Percentiles rank a stretch among this genome's conserved stretches.
Conservation (phyloP, 1,284 basidiomycete species). For the Cystobasidiaceae sp. region DNA sequence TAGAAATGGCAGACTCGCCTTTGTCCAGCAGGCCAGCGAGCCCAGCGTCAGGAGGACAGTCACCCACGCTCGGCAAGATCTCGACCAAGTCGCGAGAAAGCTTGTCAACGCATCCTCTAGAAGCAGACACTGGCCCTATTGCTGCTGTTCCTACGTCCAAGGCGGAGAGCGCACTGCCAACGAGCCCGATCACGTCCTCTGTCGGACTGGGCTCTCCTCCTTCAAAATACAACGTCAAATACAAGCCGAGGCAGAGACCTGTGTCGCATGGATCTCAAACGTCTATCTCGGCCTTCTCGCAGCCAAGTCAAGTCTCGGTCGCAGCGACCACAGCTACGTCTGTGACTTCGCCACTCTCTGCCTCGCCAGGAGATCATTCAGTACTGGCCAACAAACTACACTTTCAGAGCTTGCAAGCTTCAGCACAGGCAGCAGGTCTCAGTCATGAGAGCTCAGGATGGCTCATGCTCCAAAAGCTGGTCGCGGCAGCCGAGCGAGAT, state of each 20-base stretch:
- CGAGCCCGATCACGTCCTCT: background rate
- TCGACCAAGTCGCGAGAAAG: no score
- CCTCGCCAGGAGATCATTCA: conserved; percentile 7
- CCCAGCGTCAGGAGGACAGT: no score
- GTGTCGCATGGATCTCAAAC: conserved; percentile 1
- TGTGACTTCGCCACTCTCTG: conserved; percentile 10
- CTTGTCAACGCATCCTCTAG: background rate
- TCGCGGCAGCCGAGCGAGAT: background rate
- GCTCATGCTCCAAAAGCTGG: conserved; percentile 32
- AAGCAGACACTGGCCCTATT: background rate
- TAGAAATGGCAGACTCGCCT: no score
- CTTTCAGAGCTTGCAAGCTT: conserved; percentile 36
- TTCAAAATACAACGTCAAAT: background rate
- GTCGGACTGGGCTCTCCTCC: background rate
- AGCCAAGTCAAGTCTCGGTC: conserved; percentile 1
- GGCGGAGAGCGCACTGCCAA: background rate
- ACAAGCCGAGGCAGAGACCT: conserved; percentile 25
- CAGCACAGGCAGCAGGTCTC: conserved; percentile 35
- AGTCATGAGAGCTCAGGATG: conserved; percentile 33
- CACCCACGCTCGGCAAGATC: no score
- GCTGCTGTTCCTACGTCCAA: background rate
- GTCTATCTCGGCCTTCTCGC: background rate
- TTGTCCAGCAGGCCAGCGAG: no score
- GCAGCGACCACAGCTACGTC: conserved; percentile 15
- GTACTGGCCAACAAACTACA: conserved; percentile 28